Conservation (phyloP, 225 moss, liverwort and hornwort genomes). For the Polytrichum commune region DNA sequence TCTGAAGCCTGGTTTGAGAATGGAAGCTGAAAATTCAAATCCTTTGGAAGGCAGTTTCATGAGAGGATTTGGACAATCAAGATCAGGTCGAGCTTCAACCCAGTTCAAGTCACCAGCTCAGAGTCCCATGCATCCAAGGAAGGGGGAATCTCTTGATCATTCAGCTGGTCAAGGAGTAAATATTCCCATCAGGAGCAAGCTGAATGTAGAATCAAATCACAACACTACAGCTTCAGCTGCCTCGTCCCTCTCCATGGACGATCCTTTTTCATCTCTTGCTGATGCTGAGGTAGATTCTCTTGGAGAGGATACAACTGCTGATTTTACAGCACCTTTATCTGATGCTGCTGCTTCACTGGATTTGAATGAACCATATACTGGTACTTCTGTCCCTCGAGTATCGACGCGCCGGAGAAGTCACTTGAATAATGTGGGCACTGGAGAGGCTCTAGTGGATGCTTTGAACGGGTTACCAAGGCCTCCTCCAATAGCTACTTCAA, state of each 20-base stretch:
- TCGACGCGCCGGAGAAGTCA: constrained; percentile 11
- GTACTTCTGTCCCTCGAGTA: constrained; percentile 21
- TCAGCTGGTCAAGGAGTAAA: constrained; percentile 25
- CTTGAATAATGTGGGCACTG: constrained; percentile 38
- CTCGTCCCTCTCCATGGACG: constrained; percentile 38
- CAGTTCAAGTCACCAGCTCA: constrained; percentile 17
- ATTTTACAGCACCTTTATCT: constrained; percentile 36
- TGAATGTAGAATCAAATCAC: constrained; percentile 24
- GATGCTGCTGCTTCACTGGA: constrained; percentile 59
- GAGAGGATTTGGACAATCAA: constrained; percentile 36
- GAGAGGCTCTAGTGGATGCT: constrained; percentile 31
- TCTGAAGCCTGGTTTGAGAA: constrained; percentile 5
- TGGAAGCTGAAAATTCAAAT: constrained; percentile 16
- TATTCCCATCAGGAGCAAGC: constrained; percentile 20
- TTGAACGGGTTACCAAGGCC: constrained; percentile 36
- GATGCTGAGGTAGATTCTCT: constrained; percentile 27
- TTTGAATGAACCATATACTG: constrained; percentile 46
- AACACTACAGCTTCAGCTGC: constrained; percentile 22
- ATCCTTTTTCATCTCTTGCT: constrained; percentile 13
- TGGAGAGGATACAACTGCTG: constrained; percentile 17
- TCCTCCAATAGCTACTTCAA: constrained; percentile 15
- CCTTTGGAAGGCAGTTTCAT: constrained; percentile 51
- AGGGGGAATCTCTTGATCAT: constrained; percentile 27
- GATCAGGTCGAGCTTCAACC: constrained; percentile 5
- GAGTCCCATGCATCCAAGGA: constrained; percentile 16